Conservation (phyloP, 164 flowering plant genomes). For the Nelumbo lutea region DNA sequence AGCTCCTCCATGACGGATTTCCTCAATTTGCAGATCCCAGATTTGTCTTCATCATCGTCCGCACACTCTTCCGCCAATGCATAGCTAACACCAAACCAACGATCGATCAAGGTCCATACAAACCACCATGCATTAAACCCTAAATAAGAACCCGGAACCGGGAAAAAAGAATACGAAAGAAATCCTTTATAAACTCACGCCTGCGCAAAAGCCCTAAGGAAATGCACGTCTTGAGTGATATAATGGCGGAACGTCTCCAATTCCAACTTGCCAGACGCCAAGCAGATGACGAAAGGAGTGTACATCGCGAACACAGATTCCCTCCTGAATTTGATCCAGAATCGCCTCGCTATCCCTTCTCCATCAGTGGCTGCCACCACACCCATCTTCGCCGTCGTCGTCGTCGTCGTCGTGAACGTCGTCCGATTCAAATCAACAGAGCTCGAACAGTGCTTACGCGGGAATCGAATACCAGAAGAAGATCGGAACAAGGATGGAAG, state of each 20-base stretch:
- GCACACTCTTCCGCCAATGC: conserved; percentile 86
- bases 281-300: conserved; percentile 60
- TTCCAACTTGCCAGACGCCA: conserved; percentile 67
- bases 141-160: background rate
- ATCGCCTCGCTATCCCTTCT: conserved; percentile 47
- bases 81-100: conserved; percentile 34
- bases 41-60: conserved; percentile 90
- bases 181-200: conserved; percentile 50
- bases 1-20: conserved; percentile 59
- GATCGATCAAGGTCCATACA: background rate
- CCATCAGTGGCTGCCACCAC: conserved; percentile 10
- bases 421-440: background rate
- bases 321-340: conserved; percentile 65
- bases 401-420: background rate
- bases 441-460: background rate
- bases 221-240: conserved; percentile 71
- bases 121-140: background rate
- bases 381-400: background rate
- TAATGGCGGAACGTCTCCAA: conserved; percentile 63
- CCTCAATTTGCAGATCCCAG: conserved; percentile 55
- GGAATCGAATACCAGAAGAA: background rate
- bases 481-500: background rate
- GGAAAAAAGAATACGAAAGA: background rate
- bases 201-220: conserved; percentile 67
- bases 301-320: conserved; percentile 56